These are phyloP conservation scores for Penicillium nordicum DNA, from an alignment of 2,329 filamentous ascomycete genomes.

Conservation along the genomic window DNA sequence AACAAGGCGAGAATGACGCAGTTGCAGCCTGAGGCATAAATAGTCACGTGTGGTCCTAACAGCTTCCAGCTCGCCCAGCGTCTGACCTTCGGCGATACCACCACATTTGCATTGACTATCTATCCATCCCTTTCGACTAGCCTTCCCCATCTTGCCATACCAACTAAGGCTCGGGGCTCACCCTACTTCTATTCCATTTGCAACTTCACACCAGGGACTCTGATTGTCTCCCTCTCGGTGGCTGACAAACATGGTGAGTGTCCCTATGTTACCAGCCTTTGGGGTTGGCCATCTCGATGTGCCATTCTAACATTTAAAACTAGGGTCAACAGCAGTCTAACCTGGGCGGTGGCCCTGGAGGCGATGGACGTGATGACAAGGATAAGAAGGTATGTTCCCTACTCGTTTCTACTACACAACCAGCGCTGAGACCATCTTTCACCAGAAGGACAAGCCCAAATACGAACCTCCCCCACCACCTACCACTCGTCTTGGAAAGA, in stretches of 20 bases:
- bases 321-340: constrained; percentile 67
- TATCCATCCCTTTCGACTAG: constrained; percentile 13
- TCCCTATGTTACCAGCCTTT: constrained; percentile 10
- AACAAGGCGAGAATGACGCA: constrained; percentile 17
- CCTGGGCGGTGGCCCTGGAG: constrained; percentile 68
- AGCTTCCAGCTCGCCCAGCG: constrained; percentile 23
- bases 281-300: background rate
- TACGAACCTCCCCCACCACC: constrained; percentile 97
- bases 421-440: constrained; percentile 19
- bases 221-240: constrained; percentile 19
- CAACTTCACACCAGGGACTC: background rate
- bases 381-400: constrained; percentile 75
- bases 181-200: background rate
- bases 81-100: constrained; percentile 17
- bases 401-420: background rate
- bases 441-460: constrained; percentile 98
- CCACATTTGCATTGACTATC: constrained; percentile 15
- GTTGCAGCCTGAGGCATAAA: constrained; percentile 11
- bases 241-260: constrained; percentile 37
- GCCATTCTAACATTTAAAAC: constrained; percentile 25
- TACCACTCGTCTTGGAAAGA: constrained; percentile 92
- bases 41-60: constrained; percentile 21
- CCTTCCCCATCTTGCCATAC: constrained; percentile 6
- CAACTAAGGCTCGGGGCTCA: background rate
- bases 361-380: constrained; percentile 77